phyloP scores from a whole-genome alignment of 805 yeast genomes.

The Pichia thaimueangensis region DNA sequence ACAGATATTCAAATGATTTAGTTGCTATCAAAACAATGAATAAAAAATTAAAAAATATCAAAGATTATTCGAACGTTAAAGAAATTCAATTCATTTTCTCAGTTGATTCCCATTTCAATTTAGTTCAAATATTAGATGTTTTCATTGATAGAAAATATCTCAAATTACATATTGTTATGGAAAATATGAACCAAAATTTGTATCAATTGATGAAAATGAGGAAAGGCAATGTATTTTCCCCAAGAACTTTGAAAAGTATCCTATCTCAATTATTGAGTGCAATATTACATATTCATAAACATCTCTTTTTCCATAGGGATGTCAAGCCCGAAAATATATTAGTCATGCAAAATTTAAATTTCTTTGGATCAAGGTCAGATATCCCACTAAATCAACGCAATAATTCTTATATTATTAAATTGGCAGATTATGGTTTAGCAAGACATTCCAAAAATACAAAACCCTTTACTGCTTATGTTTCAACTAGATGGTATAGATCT shows the following conservation, averaged over 20 bases:
- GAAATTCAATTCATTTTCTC: conserved; percentile 63
- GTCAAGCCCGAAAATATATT: conserved; percentile 90
- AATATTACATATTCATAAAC: conserved; percentile 70
- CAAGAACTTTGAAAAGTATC: conserved; percentile 56
- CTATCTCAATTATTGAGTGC: conserved; percentile 70
- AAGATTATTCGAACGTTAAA: conserved; percentile 52
- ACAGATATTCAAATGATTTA: conserved; percentile 20
- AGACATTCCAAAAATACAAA: conserved; percentile 47
- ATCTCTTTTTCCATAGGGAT: conserved; percentile 77
- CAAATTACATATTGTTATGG: conserved; percentile 80
- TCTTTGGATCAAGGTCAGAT: conserved; percentile 37
- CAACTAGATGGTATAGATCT: conserved; percentile 82
- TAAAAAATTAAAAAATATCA: conserved; percentile 42
- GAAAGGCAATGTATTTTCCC: conserved; percentile 45
- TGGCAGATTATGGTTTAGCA: conserved; percentile 79
- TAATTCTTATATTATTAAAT: conserved; percentile 55
- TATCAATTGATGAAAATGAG: conserved; percentile 70
- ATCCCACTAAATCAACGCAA: conserved; percentile 36
- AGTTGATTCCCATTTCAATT: conserved; percentile 62
- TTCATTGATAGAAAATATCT: conserved; percentile 59
- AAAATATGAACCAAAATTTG: conserved; percentile 75
- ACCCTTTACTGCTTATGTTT: conserved; percentile 68
- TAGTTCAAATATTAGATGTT: conserved; percentile 72
- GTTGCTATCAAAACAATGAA: conserved; percentile 86
- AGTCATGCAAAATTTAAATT: conserved; percentile 51